phyloP scores from a whole-genome alignment of 306 rosid species.

The cucumber (Cucumis sativus) region DNA sequence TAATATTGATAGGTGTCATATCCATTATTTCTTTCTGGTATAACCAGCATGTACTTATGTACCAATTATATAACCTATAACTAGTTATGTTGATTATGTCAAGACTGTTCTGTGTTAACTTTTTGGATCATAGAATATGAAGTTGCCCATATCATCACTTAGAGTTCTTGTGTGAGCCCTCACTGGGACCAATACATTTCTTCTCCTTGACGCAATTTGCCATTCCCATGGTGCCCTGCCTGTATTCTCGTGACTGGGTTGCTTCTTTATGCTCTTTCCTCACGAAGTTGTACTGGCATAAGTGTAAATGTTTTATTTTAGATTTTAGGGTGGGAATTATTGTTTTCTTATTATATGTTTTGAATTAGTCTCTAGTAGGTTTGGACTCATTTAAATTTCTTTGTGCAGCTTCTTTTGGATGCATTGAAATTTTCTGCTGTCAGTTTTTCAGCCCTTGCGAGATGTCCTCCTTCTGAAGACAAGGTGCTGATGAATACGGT shows the following conservation, averaged over 20 bases:
- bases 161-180: neutral
- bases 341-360: neutral
- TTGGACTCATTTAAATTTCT: slow-evolving; percentile 9
- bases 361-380: slow-evolving; percentile 11
- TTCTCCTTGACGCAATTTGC: neutral
- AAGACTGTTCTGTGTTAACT: neutral
- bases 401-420: slow-evolving; percentile 65
- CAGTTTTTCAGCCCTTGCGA: slow-evolving; percentile 42
- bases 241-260: neutral
- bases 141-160: neutral
- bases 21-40: neutral
- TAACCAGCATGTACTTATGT: neutral
- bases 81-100: neutral
- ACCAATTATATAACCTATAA: neutral
- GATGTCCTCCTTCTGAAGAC: slow-evolving; percentile 33
- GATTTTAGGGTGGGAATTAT: neutral
- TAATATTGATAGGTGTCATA: neutral
- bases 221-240: neutral
- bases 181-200: neutral
- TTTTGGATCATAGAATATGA: neutral
- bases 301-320: neutral
- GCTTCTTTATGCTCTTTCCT: neutral
- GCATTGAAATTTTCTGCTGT: slow-evolving; percentile 50
- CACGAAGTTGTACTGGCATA: neutral
- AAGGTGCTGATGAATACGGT: slow-evolving; percentile 23